A percentile compares a stretch with the other conserved stretches of the same genome.
phyloP scores from a whole-genome alignment of 1,139 yeast genomes.

The Lodderomyces oxycetoniae region DNA sequence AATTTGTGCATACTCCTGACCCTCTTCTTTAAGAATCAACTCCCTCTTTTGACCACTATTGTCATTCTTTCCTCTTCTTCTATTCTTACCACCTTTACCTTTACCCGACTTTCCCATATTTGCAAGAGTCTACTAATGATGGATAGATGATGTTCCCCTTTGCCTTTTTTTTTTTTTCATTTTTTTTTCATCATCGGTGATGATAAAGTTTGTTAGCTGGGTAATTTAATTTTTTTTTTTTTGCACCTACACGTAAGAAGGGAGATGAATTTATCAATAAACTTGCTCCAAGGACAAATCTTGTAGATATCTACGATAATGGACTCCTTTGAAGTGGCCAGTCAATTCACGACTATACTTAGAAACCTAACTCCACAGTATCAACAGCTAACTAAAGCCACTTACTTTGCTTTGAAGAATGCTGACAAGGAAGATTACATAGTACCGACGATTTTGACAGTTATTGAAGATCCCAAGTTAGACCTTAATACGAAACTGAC shows the following conservation, averaged over 20 bases:
- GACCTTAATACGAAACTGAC: slow-evolving; percentile 63
- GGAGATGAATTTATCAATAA: too few species aligned
- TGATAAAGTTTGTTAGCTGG: too few species aligned
- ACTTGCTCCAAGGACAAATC: too few species aligned
- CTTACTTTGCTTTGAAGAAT: slow-evolving; percentile 57
- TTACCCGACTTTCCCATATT: slow-evolving; percentile 49
- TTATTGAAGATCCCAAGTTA: slow-evolving; percentile 43
- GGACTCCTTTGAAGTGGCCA: slow-evolving; percentile 79
- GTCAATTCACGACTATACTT: slow-evolving; percentile 61
- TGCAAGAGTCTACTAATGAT: not conserved
- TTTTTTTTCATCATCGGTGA: not conserved
- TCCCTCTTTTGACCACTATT: slow-evolving; percentile 92
- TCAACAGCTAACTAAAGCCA: slow-evolving; percentile 50
- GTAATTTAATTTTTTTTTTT: not conserved
- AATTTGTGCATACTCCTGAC: slow-evolving; percentile 98
- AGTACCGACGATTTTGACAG: slow-evolving; percentile 64
- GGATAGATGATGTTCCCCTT: not conserved
- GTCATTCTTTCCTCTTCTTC: slow-evolving; percentile 99
- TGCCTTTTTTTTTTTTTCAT: not conserved
- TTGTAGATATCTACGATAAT: slow-evolving; percentile 34
- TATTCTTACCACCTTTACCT: slow-evolving; percentile 72
- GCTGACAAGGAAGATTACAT: slow-evolving; percentile 66
- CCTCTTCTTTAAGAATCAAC: slow-evolving; percentile 85
- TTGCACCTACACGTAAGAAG: slow-evolving; percentile 2
- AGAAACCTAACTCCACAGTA: slow-evolving; percentile 60